These are phyloP conservation scores for Mortierella sp. DNA, from an alignment of 371 early-diverging fungal species.

Conservation along the genomic window DNA sequence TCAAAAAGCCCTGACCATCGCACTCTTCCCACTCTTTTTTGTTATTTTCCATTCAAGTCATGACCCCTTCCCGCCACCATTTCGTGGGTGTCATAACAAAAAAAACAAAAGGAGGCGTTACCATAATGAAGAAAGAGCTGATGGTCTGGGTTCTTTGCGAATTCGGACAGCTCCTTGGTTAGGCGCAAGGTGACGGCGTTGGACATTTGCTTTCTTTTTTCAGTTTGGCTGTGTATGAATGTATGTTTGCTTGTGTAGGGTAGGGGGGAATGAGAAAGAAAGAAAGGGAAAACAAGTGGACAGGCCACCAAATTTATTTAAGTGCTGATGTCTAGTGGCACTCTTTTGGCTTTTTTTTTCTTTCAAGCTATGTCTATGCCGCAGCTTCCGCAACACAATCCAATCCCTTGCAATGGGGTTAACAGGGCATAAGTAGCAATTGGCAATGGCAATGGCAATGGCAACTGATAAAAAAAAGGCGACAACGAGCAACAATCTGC, in stretches of 20 bases:
- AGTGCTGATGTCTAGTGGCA: too few species aligned
- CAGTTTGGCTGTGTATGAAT: background rate
- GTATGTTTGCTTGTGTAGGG: background rate
- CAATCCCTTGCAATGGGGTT: too few species aligned
- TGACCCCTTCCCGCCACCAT: constrained; percentile 3
- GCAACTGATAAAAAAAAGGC: too few species aligned
- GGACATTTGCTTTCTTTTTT: constrained; percentile 35
- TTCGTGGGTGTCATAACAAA: background rate
- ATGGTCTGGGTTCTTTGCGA: constrained; percentile 60
- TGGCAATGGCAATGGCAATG: too few species aligned
- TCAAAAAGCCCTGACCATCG: background rate
- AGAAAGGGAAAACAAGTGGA: too few species aligned
- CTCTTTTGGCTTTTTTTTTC: too few species aligned
- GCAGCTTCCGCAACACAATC: too few species aligned
- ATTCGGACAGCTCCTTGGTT: constrained; percentile 51
- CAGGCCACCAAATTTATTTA: too few species aligned
- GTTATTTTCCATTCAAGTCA: background rate
- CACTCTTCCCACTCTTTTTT: background rate
- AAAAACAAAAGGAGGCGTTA: constrained; percentile 9
- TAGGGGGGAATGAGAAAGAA: too few species aligned
- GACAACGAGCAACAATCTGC: too few species aligned
- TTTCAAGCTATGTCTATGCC: too few species aligned
- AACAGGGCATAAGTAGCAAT: too few species aligned
- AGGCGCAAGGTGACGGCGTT: constrained; percentile 53
- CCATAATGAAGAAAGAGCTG: constrained; percentile 58